phyloP scores from a whole-genome alignment of 495 filamentous ascomycete genomes.

The Penicillium coffeae region DNA sequence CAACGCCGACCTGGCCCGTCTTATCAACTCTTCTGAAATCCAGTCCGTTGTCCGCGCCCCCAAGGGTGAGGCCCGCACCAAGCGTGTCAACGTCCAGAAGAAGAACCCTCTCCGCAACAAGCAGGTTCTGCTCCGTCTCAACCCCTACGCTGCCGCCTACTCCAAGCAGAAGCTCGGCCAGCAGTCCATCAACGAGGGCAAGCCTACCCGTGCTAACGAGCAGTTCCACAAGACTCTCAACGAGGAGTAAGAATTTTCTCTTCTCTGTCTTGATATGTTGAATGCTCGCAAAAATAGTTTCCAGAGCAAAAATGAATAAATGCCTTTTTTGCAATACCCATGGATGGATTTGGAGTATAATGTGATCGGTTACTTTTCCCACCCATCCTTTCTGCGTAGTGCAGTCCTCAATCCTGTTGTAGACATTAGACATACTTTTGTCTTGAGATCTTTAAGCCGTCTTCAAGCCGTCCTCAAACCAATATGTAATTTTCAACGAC shows the following conservation, averaged over 20 bases:
- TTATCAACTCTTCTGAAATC: constrained; percentile 98
- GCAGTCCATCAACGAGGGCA: constrained; percentile 50
- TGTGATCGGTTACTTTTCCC: constrained; percentile 29
- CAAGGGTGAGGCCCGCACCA: constrained; percentile 84
- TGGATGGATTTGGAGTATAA: constrained; percentile 28
- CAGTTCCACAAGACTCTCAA: constrained; percentile 49
- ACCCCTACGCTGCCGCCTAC: constrained; percentile 91
- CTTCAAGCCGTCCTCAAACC: no score
- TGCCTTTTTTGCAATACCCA: constrained; percentile 33
- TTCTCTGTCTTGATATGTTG: constrained; percentile 11
- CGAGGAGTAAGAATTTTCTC: constrained; percentile 47
- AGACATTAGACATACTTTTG: no score
- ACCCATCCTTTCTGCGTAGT: constrained; percentile 1
- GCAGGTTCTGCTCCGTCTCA: constrained; percentile 93
- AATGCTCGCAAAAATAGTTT: constrained; percentile 26
- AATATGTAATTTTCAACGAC: no score
- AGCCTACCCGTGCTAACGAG: constrained; percentile 49
- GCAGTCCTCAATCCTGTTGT: constrained; percentile 1
- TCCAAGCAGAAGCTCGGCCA: constrained; percentile 75
- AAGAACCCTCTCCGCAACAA: constrained; percentile 99
- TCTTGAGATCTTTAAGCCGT: no score
- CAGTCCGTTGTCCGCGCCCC: constrained; percentile 87
- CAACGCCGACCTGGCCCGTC: constrained; percentile 88
- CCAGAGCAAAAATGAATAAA: constrained; percentile 32
- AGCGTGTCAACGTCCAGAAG: constrained; percentile 91